phyloP scores from a whole-genome alignment of 2,329 filamentous ascomycete species.

The Ophiostoma himal-ulmi region DNA sequence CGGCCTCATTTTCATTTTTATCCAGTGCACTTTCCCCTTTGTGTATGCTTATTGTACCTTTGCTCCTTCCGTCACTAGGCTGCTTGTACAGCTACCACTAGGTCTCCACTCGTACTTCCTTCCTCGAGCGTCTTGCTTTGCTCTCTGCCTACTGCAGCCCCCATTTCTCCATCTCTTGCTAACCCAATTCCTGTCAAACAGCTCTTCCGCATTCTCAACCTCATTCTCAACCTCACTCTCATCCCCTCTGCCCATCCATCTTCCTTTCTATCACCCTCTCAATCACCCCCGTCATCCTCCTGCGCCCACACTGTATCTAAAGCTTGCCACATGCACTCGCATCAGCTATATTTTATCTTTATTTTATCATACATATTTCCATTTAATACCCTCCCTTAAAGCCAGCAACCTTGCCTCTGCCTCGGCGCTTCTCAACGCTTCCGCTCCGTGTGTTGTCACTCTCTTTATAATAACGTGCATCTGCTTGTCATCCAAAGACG shows the following conservation, averaged over 20 bases:
- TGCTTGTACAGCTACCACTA: neutral
- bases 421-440: conserved; percentile 13
- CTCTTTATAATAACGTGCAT: conserved; percentile 6
- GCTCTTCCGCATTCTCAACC: neutral
- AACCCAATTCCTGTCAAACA: neutral
- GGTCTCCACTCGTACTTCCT: neutral
- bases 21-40: neutral
- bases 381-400: neutral
- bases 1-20: neutral
- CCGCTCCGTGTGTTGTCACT: conserved; percentile 11
- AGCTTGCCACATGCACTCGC: neutral
- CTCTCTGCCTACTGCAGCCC: neutral
- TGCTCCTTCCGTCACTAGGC: neutral
- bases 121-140: neutral
- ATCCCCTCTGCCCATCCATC: neutral
- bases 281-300: neutral
- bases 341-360: conserved; percentile 1
- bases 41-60: neutral
- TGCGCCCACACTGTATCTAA: neutral
- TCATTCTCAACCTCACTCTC: neutral
- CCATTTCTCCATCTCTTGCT: conserved; percentile 1
- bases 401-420: conserved; percentile 4
- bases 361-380: neutral
- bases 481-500: conserved; percentile 1
- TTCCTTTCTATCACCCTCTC: neutral